Conservation (phyloP, 2,329 filamentous ascomycete genomes). For the Trichoderma endophyticum region DNA sequence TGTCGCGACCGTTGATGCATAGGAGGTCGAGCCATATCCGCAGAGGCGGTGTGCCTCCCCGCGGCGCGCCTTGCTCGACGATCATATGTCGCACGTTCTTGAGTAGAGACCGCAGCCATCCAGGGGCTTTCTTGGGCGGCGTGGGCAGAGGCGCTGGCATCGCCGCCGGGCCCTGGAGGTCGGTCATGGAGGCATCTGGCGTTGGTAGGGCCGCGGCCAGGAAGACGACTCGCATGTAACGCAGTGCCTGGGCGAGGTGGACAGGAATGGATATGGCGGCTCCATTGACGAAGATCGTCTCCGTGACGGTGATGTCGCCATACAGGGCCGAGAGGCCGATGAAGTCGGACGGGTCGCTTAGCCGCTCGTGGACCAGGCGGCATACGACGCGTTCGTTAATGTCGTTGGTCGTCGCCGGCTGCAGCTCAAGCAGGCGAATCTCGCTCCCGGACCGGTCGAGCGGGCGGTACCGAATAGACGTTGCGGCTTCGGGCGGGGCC, state of each 20-base stretch:
- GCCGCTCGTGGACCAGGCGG: slow-evolving; percentile 31
- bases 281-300: slow-evolving; percentile 31
- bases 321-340: slow-evolving; percentile 32
- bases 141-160: slow-evolving; percentile 20
- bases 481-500: slow-evolving; percentile 15
- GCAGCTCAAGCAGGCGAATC: slow-evolving; percentile 34
- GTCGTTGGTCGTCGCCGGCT: slow-evolving; percentile 26
- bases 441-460: slow-evolving; percentile 28
- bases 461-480: slow-evolving; percentile 21
- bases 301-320: slow-evolving; percentile 29
- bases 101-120: slow-evolving; percentile 24
- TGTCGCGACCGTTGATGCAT: slow-evolving; percentile 30
- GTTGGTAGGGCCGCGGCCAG: slow-evolving; percentile 23
- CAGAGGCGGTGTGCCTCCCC: slow-evolving; percentile 18
- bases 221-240: slow-evolving; percentile 34
- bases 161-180: neutral
- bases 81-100: slow-evolving; percentile 20
- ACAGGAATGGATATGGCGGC: slow-evolving; percentile 27
- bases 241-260: slow-evolving; percentile 31
- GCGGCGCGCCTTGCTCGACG: slow-evolving; percentile 10
- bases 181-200: slow-evolving; percentile 13
- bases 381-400: slow-evolving; percentile 32
- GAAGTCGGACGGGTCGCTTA: slow-evolving; percentile 28
- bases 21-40: slow-evolving; percentile 34
- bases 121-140: slow-evolving; percentile 21